Evolutionary conservation across 2,329 filamentous ascomycete genomes (phyloP).

Genomic region (Lecanicillium sp.): DNA sequence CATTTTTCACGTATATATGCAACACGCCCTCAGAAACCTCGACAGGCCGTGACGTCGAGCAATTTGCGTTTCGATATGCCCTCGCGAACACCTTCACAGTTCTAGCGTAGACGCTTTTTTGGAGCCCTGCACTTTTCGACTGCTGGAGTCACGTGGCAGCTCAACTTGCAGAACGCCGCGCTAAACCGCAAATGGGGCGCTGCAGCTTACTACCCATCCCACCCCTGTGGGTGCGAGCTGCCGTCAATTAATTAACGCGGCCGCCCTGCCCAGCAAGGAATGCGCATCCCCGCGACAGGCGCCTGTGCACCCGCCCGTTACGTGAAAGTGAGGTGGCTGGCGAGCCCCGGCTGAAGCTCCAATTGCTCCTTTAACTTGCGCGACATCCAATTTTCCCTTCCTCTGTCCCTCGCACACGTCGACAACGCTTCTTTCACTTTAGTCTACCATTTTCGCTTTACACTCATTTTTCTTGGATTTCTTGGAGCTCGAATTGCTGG

Average conservation of each 20-base stretch:
- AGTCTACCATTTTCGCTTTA: neutral
- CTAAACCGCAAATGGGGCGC: too few relatives aligned
- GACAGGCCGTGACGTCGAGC: slow-evolving; percentile 13
- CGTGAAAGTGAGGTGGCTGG: too few relatives aligned
- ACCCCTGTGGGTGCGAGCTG: too few relatives aligned
- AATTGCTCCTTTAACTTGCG: too few relatives aligned
- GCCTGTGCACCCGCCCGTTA: too few relatives aligned
- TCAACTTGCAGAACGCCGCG: too few relatives aligned
- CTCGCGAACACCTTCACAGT: neutral
- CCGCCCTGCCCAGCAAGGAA: slow-evolving; percentile 5
- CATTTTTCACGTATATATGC: slow-evolving; percentile 48
- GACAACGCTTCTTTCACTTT: slow-evolving; percentile 7
- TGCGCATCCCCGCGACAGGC: slow-evolving; percentile 7
- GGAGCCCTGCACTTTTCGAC: neutral
- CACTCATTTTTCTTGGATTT: neutral
- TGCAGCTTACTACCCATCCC: too few relatives aligned
- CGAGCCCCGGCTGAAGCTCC: too few relatives aligned
- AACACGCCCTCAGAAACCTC: slow-evolving; percentile 4
- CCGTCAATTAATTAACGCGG: slow-evolving; percentile 2
- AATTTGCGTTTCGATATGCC: slow-evolving; percentile 1
- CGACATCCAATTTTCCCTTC: neutral
- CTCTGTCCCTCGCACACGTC: slow-evolving; percentile 3
- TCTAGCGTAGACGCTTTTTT: slow-evolving; percentile 4
- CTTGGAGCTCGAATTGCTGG: neutral
- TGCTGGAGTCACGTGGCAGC: slow-evolving; percentile 1